Percentiles rank a stretch among this genome's conserved stretches.
These are phyloP conservation scores for Lagerstroemia speciosa DNA, from an alignment of 345 rosid species.

Conservation along the genomic window DNA sequence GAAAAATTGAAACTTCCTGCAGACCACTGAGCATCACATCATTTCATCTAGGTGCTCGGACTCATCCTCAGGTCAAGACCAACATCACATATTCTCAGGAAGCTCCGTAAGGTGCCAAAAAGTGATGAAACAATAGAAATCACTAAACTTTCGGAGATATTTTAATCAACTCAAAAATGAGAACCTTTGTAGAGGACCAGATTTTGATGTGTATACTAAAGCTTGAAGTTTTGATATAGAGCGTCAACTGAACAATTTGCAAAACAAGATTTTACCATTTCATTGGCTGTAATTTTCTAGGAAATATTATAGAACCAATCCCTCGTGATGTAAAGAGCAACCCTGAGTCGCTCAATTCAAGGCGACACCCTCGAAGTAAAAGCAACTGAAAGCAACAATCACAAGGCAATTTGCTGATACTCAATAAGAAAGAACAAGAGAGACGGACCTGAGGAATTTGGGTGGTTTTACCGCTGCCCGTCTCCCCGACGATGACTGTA, in stretches of 20 bases:
- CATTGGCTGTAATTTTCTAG: neutral
- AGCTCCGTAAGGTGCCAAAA: neutral
- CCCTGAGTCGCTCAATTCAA: neutral
- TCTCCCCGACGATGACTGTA: constrained; percentile 89
- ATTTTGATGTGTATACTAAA: neutral
- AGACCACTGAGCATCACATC: neutral
- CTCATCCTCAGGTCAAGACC: neutral
- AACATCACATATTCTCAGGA: neutral
- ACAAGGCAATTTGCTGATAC: neutral
- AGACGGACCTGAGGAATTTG: constrained; percentile 83
- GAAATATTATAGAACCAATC: neutral
- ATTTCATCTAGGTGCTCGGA: neutral
- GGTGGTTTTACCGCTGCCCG: constrained; percentile 98
- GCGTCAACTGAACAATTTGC: neutral
- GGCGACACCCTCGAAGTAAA: neutral
- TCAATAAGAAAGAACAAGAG: neutral
- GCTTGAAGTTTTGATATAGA: neutral
- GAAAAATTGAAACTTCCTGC: neutral
- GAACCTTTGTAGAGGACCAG: neutral
- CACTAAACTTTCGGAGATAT: neutral
- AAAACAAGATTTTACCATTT: neutral
- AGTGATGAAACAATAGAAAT: too few relatives aligned
- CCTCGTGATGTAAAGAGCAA: neutral
- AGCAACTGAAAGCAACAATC: neutral
- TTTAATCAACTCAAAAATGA: neutral